Percentiles rank a stretch among this genome's conserved stretches.
Evolutionary conservation across 345 rosid species (phyloP).

Genomic region (Punica granatum): DNA sequence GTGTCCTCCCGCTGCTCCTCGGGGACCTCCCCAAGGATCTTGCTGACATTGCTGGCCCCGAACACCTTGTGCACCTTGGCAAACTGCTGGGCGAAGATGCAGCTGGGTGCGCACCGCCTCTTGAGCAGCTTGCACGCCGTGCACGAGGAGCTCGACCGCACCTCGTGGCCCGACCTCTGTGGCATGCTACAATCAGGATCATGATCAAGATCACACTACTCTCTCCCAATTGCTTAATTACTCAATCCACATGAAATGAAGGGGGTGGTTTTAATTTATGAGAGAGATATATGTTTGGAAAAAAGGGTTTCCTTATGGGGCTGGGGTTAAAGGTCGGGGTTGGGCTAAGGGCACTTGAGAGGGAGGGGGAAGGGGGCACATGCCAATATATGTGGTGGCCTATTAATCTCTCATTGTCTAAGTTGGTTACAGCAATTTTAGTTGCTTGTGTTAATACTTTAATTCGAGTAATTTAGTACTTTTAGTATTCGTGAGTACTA

Average conservation of each 20-base stretch:
- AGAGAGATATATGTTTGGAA: background rate
- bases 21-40: slow-evolving; percentile 72
- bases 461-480: too few species aligned
- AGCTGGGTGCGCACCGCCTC: slow-evolving; percentile 61
- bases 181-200: background rate
- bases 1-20: slow-evolving; percentile 88
- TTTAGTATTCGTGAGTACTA: too few species aligned
- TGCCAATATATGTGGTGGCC: slow-evolving; percentile 1
- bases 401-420: background rate
- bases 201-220: background rate
- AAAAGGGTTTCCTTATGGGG: too few species aligned
- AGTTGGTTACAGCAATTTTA: background rate
- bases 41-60: slow-evolving; percentile 95
- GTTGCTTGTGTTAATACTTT: too few species aligned
- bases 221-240: background rate
- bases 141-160: slow-evolving; percentile 75
- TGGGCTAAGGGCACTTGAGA: background rate
- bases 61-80: slow-evolving; percentile 88
- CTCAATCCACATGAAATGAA: background rate
- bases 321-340: background rate
- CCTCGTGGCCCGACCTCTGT: slow-evolving; percentile 35
- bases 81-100: slow-evolving; percentile 66
- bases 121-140: slow-evolving; percentile 91
- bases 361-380: background rate
- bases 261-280: too few species aligned